phyloP scores from a whole-genome alignment of 139 green algal species.

The Mychonastes homosphaera region DNA sequence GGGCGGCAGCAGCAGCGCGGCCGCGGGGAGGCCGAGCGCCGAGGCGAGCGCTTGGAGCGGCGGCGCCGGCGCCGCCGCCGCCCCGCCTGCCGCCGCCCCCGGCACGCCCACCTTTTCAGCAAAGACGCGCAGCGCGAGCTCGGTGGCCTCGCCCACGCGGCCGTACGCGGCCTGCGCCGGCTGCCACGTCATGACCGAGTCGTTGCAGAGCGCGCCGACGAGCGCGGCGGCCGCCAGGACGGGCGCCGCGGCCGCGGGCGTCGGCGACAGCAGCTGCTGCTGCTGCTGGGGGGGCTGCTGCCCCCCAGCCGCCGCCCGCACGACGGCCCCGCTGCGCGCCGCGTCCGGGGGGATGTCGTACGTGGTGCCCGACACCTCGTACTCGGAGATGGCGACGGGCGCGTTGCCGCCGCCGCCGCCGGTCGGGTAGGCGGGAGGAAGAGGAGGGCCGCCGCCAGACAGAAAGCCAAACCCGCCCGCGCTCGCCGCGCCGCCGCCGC shows the following conservation, averaged over 20 bases:
- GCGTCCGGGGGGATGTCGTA: constrained; percentile 58
- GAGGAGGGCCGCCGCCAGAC: not conserved
- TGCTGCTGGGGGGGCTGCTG: too few species aligned
- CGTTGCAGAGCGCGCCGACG: constrained; percentile 78
- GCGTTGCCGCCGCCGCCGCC: too few species aligned
- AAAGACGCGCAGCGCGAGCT: constrained; percentile 77
- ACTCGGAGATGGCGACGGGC: too few species aligned
- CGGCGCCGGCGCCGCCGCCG: not conserved
- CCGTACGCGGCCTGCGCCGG: constrained; percentile 35
- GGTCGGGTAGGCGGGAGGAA: not conserved
- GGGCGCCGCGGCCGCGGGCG: too few species aligned
- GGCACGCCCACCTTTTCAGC: constrained; percentile 63
- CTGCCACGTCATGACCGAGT: constrained; percentile 56
- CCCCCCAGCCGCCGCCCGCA: constrained; percentile 24
- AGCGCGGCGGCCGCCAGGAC: too few species aligned
- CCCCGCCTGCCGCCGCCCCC: not conserved
- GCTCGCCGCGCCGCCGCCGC: not conserved
- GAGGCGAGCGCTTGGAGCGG: not conserved
- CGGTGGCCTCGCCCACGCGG: constrained; percentile 73
- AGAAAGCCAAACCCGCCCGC: not conserved
- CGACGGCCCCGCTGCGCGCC: constrained; percentile 24
- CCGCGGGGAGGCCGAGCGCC: constrained; percentile 52
- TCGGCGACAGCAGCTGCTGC: too few species aligned
- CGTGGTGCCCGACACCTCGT: constrained; percentile 68
- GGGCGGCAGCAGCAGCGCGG: constrained; percentile 15